A percentile compares a stretch with the other conserved stretches of the same genome.
Conservation (phyloP, 2,329 filamentous ascomycete species). For the Sporothrix pallida region DNA sequence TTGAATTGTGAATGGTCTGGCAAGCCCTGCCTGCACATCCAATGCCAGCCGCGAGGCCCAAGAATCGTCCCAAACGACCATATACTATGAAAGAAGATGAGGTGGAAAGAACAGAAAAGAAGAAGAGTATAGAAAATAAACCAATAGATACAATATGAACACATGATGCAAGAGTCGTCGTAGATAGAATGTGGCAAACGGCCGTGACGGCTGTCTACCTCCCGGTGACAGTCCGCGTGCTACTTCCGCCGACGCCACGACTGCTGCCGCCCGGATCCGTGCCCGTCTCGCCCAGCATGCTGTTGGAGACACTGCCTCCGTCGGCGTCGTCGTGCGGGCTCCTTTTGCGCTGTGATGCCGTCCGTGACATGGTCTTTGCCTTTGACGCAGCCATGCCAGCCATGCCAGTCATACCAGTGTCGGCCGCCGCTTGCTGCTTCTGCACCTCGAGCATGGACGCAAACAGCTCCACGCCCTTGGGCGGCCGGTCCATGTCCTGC, state of each 20-base stretch:
- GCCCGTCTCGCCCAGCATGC: slow-evolving; percentile 13
- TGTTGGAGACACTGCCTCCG: slow-evolving; percentile 14
- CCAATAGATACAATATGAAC: not conserved
- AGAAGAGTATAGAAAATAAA: not conserved
- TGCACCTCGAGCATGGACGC: slow-evolving; percentile 16
- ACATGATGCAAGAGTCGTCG: not conserved
- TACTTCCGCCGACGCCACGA: slow-evolving; percentile 36
- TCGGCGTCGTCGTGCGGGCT: slow-evolving; percentile 8
- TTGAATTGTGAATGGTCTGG: not conserved
- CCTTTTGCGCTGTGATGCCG: not conserved
- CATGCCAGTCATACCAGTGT: not conserved
- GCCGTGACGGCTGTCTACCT: slow-evolving; percentile 12
- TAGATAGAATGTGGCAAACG: not conserved
- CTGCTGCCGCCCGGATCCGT: slow-evolving; percentile 27
- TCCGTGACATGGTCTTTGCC: not conserved
- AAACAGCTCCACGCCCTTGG: slow-evolving; percentile 57
- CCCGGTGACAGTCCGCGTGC: slow-evolving; percentile 35
- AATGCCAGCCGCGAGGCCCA: not conserved
- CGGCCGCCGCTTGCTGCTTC: not conserved
- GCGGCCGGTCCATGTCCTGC: slow-evolving; percentile 72
- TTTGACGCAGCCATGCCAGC: not conserved
- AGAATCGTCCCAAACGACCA: not conserved
- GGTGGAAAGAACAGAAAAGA: not conserved
- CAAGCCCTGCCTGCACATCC: not conserved
- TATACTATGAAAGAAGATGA: not conserved